phyloP scores from a whole-genome alignment of 176 grass and related monocot species.

The Phragmites australis region DNA sequence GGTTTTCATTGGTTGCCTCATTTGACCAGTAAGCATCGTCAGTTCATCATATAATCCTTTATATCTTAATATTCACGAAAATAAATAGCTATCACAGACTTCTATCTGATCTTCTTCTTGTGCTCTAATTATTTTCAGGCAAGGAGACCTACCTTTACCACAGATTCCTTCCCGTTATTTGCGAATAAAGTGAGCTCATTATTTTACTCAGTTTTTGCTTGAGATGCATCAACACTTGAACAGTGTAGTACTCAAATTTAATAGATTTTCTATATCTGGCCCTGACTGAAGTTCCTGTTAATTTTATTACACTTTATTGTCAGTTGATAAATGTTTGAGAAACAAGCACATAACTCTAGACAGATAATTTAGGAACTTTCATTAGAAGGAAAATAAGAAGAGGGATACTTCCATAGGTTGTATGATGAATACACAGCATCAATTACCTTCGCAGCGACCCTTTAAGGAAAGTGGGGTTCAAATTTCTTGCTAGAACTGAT shows the following conservation, averaged over 20 bases:
- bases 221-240: background rate
- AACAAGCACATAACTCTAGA: background rate
- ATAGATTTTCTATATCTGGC: background rate
- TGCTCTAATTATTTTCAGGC: constrained; percentile 54
- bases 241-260: background rate
- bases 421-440: background rate
- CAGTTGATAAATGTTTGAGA: background rate
- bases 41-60: background rate
- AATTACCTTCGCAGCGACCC: background rate
- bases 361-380: constrained; percentile 9
- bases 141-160: constrained; percentile 61
- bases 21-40: constrained; percentile 57
- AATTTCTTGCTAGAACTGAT: no score
- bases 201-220: constrained; percentile 23
- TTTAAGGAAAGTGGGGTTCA: background rate
- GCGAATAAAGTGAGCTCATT: constrained; percentile 77
- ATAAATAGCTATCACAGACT: background rate
- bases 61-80: constrained; percentile 18
- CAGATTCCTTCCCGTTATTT: constrained; percentile 65
- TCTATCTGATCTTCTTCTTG: constrained; percentile 44
- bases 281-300: constrained; percentile 1
- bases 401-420: background rate
- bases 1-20: constrained; percentile 78
- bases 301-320: constrained; percentile 1
- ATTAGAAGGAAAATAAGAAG: background rate